Percentiles rank a stretch among this genome's conserved stretches.
phyloP scores from a whole-genome alignment of 495 filamentous ascomycete species.

The Tuber umbilicatum region DNA sequence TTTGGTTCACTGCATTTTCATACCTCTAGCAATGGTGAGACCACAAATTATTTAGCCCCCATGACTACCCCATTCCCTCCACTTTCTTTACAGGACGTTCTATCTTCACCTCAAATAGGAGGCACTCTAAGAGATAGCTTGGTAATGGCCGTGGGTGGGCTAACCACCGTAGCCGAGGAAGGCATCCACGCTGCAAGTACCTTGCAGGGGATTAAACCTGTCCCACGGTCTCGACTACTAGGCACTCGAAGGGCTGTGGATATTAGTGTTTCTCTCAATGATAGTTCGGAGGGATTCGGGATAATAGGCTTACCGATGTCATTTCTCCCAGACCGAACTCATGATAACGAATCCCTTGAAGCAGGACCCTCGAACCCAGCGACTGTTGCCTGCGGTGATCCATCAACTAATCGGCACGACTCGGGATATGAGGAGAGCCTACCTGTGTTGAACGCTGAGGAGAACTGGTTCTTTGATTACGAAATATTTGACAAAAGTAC shows the following conservation, averaged over 20 bases:
- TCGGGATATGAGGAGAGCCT: conserved; percentile 22
- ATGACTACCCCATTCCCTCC: conserved; percentile 10
- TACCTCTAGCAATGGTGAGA: background rate
- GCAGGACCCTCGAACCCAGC: conserved; percentile 13
- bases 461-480: conserved; percentile 41
- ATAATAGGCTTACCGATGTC: background rate
- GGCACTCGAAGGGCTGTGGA: conserved; percentile 13
- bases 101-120: conserved; percentile 18
- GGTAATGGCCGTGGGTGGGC: conserved; percentile 5
- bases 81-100: conserved; percentile 19
- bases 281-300: conserved; percentile 1
- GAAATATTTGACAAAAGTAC: conserved; percentile 39
- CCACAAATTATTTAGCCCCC: conserved; percentile 7
- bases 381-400: conserved; percentile 9
- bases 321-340: conserved; percentile 6
- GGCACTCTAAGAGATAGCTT: conserved; percentile 1
- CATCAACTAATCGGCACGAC: conserved; percentile 12
- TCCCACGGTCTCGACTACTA: conserved; percentile 21
- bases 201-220: conserved; percentile 32
- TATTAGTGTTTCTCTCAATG: conserved; percentile 21
- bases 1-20: conserved; percentile 12
- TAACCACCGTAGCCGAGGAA: conserved; percentile 9
- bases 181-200: conserved; percentile 26
- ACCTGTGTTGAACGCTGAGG: conserved; percentile 22
- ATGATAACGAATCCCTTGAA: conserved; percentile 7